phyloP scores from a whole-genome alignment of 768 basidiomycete genomes.

The Glaciozyma antarctica region DNA sequence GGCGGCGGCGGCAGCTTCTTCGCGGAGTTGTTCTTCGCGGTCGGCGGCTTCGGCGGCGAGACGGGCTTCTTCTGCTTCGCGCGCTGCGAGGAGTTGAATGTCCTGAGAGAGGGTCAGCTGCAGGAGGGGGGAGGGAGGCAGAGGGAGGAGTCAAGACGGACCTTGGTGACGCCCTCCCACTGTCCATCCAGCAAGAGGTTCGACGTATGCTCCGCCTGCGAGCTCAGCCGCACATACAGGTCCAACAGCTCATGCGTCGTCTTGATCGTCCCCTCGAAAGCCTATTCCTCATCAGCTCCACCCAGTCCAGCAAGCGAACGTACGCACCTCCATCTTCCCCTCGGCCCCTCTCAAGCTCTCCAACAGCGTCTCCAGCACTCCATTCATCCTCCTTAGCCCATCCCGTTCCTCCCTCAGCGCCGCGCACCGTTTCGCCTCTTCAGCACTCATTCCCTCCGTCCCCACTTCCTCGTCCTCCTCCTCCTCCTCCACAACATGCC shows the following conservation, averaged over 20 bases:
- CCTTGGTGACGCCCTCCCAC: slow-evolving; percentile 39
- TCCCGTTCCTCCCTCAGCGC: slow-evolving; percentile 37
- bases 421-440: slow-evolving; percentile 5
- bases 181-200: slow-evolving; percentile 38
- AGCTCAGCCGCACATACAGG: slow-evolving; percentile 39
- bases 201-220: slow-evolving; percentile 42
- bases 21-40: neutral
- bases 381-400: slow-evolving; percentile 39
- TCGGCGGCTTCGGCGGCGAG: neutral
- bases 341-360: slow-evolving; percentile 34
- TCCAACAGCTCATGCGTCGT: slow-evolving; percentile 39
- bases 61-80: neutral
- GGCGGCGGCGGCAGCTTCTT: neutral
- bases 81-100: slow-evolving; percentile 7
- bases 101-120: slow-evolving; percentile 3
- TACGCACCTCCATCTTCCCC: slow-evolving; percentile 39
- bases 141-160: slow-evolving; percentile 25
- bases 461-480: neutral
- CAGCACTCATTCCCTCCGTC: neutral
- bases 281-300: neutral
- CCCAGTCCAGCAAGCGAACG: neutral
- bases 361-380: slow-evolving; percentile 38
- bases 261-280: slow-evolving; percentile 32
- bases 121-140: too few species aligned
- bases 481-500: too few species aligned